Evolutionary conservation across 257 asterid species (phyloP).

Genomic region (Solanum chiquidenum): DNA sequence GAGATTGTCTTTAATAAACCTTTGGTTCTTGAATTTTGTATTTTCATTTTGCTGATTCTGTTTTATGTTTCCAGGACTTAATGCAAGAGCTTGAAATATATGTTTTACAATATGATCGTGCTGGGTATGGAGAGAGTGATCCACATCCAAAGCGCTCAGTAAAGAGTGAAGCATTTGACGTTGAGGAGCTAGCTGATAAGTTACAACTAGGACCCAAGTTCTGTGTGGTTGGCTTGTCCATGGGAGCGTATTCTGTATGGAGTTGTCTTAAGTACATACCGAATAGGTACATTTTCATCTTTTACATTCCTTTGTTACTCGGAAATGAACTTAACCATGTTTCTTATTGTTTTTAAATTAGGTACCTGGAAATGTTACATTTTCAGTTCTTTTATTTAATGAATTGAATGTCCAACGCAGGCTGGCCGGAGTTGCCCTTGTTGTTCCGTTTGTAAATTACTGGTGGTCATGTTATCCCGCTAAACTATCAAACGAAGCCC

Average conservation of each 20-base stretch:
- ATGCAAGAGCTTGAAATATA: slow-evolving; percentile 42
- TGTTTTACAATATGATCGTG: slow-evolving; percentile 70
- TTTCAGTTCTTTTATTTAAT: background rate
- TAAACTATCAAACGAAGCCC: slow-evolving; percentile 24
- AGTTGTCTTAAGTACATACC: slow-evolving; percentile 72
- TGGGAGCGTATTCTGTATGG: slow-evolving; percentile 65
- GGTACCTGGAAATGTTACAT: background rate
- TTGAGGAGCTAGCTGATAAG: slow-evolving; percentile 74
- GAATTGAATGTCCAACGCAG: slow-evolving; percentile 16
- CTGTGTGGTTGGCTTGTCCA: slow-evolving; percentile 56
- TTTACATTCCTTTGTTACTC: background rate
- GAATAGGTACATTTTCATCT: slow-evolving; percentile 39
- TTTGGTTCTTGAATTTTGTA: background rate
- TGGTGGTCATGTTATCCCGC: slow-evolving; percentile 76
- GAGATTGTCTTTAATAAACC: no score
- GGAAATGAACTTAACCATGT: background rate
- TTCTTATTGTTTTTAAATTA: background rate
- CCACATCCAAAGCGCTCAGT: slow-evolving; percentile 66
- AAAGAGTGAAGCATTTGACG: slow-evolving; percentile 73
- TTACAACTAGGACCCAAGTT: slow-evolving; percentile 62
- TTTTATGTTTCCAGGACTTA: slow-evolving; percentile 35
- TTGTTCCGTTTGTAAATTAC: slow-evolving; percentile 53
- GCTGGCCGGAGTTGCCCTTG: slow-evolving; percentile 70
- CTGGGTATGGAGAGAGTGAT: slow-evolving; percentile 92
- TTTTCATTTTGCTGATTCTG: background rate